Conservation (phyloP, 441 rosid species). For the Populus trichocarpa region DNA sequence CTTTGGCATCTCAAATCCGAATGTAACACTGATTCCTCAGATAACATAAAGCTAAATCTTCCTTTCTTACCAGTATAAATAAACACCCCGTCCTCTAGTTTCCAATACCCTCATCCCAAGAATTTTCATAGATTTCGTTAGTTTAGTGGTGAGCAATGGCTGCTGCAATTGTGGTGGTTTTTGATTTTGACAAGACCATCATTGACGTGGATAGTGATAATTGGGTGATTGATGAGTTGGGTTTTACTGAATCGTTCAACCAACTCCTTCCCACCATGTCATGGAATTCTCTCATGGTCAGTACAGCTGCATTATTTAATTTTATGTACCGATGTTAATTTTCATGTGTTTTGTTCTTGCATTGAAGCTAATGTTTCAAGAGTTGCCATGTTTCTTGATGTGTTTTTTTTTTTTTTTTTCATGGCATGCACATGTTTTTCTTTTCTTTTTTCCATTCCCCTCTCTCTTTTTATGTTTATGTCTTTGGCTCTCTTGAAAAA, state of each 20-base stretch:
- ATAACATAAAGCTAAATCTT: no score
- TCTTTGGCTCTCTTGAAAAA: neutral
- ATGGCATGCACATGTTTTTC: neutral
- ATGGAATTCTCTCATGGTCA: conserved; percentile 74
- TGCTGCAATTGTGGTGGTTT: conserved; percentile 47
- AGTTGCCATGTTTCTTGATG: no score
- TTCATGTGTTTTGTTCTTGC: no score
- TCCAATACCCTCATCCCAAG: neutral
- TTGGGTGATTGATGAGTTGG: conserved; percentile 66
- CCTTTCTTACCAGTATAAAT: neutral
- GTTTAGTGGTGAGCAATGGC: neutral
- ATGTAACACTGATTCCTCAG: neutral
- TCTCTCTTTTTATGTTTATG: neutral
- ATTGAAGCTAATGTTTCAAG: no score
- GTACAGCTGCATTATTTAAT: neutral
- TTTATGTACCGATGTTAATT: no score
- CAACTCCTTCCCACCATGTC: conserved; percentile 78
- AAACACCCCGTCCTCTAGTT: no score
- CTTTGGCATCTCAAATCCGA: neutral
- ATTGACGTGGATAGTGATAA: conserved; percentile 74
- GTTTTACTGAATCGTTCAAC: conserved; percentile 57
- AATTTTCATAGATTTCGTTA: neutral
- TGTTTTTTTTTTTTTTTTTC: no score
- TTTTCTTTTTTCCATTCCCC: neutral
- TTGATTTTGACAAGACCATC: conserved; percentile 78